Evolutionary conservation across 2,329 filamentous ascomycete genomes (phyloP).

Genomic region (Chaetomium sp.): DNA sequence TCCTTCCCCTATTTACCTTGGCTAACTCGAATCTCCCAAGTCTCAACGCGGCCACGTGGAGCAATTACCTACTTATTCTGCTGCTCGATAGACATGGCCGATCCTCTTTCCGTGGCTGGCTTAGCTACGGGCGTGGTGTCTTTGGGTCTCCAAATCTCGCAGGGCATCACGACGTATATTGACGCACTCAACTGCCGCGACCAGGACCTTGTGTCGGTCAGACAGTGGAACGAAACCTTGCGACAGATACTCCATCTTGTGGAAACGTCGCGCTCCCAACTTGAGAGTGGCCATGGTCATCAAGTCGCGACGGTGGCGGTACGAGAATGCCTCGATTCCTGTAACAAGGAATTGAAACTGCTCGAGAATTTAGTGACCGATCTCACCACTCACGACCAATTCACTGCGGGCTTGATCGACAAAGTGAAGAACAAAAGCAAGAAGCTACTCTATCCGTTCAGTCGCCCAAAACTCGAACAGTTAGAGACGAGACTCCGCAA

Average conservation of each 20-base stretch:
- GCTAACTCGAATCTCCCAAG: not conserved
- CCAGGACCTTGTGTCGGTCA: not conserved
- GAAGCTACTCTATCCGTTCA: slow-evolving; percentile 19
- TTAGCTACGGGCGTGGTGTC: slow-evolving; percentile 11
- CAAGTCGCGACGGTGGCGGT: not conserved
- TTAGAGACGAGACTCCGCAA: not conserved
- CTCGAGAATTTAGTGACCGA: not conserved
- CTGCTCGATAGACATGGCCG: not conserved
- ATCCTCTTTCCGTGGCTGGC: slow-evolving; percentile 9
- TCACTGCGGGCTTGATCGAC: not conserved
- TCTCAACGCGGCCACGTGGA: not conserved
- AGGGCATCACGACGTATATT: slow-evolving; percentile 11
- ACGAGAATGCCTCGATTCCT: not conserved
- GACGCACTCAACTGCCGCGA: slow-evolving; percentile 18
- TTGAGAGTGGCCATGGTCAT: not conserved
- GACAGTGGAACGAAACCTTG: not conserved
- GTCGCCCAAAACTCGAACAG: slow-evolving; percentile 14
- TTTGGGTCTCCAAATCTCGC: slow-evolving; percentile 7
- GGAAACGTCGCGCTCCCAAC: not conserved
- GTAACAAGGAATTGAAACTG: not conserved
- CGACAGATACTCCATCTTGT: not conserved
- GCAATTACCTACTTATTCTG: not conserved
- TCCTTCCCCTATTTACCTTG: too few relatives aligned
- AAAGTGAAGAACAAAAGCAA: not conserved
- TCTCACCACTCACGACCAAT: not conserved